A percentile compares a stretch with the other conserved stretches of the same genome.
Conservation (phyloP, 768 basidiomycete genomes). For the Pulveroboletus sp. region DNA sequence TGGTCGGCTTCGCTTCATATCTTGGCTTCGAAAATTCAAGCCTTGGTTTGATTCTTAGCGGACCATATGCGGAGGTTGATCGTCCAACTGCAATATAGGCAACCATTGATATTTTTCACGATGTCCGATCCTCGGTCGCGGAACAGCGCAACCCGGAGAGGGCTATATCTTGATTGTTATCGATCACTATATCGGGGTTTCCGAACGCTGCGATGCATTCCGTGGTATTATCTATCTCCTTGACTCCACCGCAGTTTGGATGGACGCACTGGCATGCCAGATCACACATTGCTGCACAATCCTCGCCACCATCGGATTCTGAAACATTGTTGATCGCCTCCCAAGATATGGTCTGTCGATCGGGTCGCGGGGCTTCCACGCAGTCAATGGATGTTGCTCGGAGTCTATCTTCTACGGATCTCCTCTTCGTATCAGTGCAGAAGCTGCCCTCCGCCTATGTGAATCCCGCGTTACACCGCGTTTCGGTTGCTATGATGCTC, state of each 20-base stretch:
- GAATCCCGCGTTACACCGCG: slow-evolving; percentile 33
- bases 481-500: slow-evolving; percentile 29
- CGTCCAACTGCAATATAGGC: slow-evolving; percentile 31
- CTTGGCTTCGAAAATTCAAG: slow-evolving; percentile 31
- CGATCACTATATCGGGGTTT: slow-evolving; percentile 48
- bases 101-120: slow-evolving; percentile 51
- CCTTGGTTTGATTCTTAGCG: slow-evolving; percentile 43
- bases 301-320: slow-evolving; percentile 37
- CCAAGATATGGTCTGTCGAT: slow-evolving; percentile 38
- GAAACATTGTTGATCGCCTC: slow-evolving; percentile 38
- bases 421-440: slow-evolving; percentile 15
- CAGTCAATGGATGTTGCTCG: slow-evolving; percentile 10
- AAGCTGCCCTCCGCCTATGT: slow-evolving; percentile 36
- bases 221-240: slow-evolving; percentile 28
- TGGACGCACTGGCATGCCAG: slow-evolving; percentile 44
- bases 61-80: slow-evolving; percentile 16
- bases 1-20: slow-evolving; percentile 11
- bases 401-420: neutral
- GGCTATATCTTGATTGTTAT: slow-evolving; percentile 40
- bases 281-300: slow-evolving; percentile 36
- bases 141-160: slow-evolving; percentile 42
- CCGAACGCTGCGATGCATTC: slow-evolving; percentile 8
- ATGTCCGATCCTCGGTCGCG: slow-evolving; percentile 48
- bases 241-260: slow-evolving; percentile 35
- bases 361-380: slow-evolving; percentile 27